A percentile compares a stretch with the other conserved stretches of the same genome.
Conservation (phyloP, 2,329 filamentous ascomycete genomes). For the Cytospora piceicola region DNA sequence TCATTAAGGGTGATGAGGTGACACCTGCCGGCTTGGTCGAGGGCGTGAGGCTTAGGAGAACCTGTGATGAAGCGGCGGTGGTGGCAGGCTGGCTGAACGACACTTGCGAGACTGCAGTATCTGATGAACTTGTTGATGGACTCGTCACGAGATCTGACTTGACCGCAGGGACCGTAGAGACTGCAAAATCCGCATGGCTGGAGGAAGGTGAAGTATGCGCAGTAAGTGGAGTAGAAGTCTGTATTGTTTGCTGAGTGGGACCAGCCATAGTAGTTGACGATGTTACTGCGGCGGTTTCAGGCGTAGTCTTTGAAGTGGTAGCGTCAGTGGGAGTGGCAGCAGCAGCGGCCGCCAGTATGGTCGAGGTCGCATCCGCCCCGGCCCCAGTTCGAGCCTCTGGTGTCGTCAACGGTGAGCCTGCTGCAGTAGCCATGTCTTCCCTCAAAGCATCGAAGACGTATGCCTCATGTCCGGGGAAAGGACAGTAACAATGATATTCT, state of each 20-base stretch:
- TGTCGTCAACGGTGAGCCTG: background rate
- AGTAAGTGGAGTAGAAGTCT: slow-evolving; percentile 1
- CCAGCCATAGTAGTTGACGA: background rate
- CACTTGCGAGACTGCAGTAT: background rate
- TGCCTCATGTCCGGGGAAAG: background rate
- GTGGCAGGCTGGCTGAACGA: background rate
- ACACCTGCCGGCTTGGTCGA: background rate
- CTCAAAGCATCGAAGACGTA: no score
- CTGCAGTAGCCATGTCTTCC: background rate
- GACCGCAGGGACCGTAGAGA: background rate
- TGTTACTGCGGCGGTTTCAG: background rate
- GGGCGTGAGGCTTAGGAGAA: background rate
- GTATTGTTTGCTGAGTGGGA: background rate
- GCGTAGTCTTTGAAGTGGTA: background rate
- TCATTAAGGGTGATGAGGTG: background rate
- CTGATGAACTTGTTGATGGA: background rate
- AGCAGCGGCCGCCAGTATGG: background rate
- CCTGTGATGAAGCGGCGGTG: background rate
- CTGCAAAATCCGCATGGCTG: slow-evolving; percentile 13
- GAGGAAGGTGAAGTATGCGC: slow-evolving; percentile 1
- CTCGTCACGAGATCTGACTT: background rate
- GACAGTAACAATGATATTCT: background rate
- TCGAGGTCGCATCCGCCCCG: background rate
- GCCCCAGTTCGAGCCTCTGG: background rate
- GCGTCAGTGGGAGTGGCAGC: background rate